Evolutionary conservation across 2,329 filamentous ascomycete species (phyloP), one percentile per base, ranked within the genome.

Genomic region (Myrmaecium sp.): DNA sequence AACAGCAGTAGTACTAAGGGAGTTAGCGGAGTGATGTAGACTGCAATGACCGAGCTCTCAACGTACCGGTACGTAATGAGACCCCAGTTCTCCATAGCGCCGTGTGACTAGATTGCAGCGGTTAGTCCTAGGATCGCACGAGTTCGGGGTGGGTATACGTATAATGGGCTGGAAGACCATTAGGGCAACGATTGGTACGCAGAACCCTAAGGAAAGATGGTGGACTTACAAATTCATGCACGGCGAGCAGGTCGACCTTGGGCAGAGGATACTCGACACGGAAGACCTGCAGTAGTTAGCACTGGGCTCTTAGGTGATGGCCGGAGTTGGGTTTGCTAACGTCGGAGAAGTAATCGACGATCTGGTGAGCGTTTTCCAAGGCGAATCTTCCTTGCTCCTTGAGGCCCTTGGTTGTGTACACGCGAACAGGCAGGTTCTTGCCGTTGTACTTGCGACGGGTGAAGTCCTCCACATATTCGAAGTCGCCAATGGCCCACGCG

Each of bases 31-130:
- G 14, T 16, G 5, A n/a, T 6, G n/a, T 8, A 4, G 3, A 5
- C 11, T 6, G 17, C 4, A 14, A 17, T 9, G 11, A 26, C 2
- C 17, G n/a, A 11, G 23, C 16, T 10, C 13, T 7, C 6, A 32
- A 35, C 36, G 33, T 12, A 52, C 50, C 83, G 70, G 58, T 95
- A 98, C 17, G 89, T 95, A 31, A 98, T 82, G 28, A 98, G 64
- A 38, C 84, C 84, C 84, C 84, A 94, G 50, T 91, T 91, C 60
- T 94, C 84, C 80, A 91, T 91, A 38, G 82, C 82, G 23, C 79
- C 77, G 49, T 67, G 62, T 43, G 62, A 66, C 64, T 67, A 56
- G 36, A 39, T 47, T 37, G 27, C 41, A 40, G 34, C 27, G 43
- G 49, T 65, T 43, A 66, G 60, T 38, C 21, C 32, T 18, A 16